Conservation (phyloP, 2,329 filamentous ascomycete genomes). For the Calonectria henricotiae region DNA sequence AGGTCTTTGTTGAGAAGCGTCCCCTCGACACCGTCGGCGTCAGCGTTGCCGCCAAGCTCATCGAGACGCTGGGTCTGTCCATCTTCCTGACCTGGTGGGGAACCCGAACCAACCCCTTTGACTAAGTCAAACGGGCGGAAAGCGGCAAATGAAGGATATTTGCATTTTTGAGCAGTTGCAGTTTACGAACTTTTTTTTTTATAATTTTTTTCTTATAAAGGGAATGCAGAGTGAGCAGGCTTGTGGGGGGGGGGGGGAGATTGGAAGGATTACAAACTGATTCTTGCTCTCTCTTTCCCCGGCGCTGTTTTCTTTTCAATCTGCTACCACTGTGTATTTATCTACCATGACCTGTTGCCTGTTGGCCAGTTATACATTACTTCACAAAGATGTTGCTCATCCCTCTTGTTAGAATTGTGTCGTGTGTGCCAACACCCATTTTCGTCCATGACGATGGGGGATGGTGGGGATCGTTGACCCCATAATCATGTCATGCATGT, state of each 20-base stretch:
- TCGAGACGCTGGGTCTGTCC: conserved; percentile 94
- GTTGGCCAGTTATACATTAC: conserved; percentile 20
- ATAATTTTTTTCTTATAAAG: background rate
- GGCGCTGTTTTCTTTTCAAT: background rate
- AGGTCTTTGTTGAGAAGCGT: conserved; percentile 92
- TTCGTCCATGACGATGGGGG: background rate
- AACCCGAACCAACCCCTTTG: conserved; percentile 93
- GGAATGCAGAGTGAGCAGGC: background rate
- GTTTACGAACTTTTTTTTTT: background rate
- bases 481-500: background rate
- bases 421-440: background rate
- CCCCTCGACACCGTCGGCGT: conserved; percentile 92
- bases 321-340: background rate
- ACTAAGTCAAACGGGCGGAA: conserved; percentile 67
- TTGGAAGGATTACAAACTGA: background rate
- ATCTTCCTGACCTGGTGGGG: conserved; percentile 98
- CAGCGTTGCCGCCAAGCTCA: conserved; percentile 85
- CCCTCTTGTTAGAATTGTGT: background rate
- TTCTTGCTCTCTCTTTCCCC: background rate
- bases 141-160: background rate
- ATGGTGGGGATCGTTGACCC: background rate
- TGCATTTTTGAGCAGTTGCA: background rate
- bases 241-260: background rate
- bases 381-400: background rate
- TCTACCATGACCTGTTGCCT: background rate